Evolutionary conservation across 75 land plant species (phyloP).

Genomic region (Gnetum montanum): DNA sequence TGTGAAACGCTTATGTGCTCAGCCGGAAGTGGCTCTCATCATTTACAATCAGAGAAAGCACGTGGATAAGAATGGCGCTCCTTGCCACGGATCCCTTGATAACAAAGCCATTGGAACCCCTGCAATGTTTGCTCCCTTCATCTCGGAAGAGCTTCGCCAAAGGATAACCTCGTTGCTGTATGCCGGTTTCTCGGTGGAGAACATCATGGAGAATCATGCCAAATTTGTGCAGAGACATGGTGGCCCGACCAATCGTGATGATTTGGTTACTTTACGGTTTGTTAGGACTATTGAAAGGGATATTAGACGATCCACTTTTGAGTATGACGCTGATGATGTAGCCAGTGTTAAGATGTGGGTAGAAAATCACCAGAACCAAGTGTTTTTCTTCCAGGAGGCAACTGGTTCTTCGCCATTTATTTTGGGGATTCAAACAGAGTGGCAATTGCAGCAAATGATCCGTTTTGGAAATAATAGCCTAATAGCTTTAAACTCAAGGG

Average conservation of each 20-base stretch:
- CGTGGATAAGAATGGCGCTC: constrained; percentile 55
- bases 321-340: constrained; percentile 52
- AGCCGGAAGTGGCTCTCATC: constrained; percentile 67
- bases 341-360: constrained; percentile 47
- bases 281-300: constrained; percentile 57
- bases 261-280: constrained; percentile 50
- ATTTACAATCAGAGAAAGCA: constrained; percentile 66
- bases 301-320: constrained; percentile 52
- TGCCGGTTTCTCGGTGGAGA: constrained; percentile 69
- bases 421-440: constrained; percentile 75
- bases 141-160: constrained; percentile 65
- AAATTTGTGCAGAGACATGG: constrained; percentile 59
- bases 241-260: constrained; percentile 63
- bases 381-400: constrained; percentile 59
- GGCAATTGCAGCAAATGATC: constrained; percentile 86
- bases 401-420: constrained; percentile 42
- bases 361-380: constrained; percentile 34
- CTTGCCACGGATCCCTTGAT: constrained; percentile 72
- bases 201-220: constrained; percentile 52
- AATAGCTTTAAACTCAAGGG: constrained; percentile 54
- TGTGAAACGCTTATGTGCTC: constrained; percentile 62
- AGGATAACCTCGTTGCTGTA: constrained; percentile 37
- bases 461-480: constrained; percentile 56
- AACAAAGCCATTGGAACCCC: constrained; percentile 47
- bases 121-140: constrained; percentile 65